Evolutionary conservation across 129 eudicot genomes (phyloP).

Genomic region (Flaveria bidentis): DNA sequence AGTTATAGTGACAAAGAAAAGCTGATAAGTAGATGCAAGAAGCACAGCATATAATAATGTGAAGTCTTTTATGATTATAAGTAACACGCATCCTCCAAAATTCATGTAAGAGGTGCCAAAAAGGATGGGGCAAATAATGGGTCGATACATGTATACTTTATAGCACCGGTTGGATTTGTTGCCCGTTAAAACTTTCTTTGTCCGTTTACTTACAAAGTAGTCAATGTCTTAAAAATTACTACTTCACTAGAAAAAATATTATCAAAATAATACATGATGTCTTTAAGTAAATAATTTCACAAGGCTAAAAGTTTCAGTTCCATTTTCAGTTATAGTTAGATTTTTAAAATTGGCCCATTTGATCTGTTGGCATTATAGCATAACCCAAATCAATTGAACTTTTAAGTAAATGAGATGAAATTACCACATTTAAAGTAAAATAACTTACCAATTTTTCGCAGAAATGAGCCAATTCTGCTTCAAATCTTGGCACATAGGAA

Average conservation of each 20-base stretch:
- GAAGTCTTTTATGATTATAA: constrained; percentile 10
- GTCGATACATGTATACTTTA: background rate
- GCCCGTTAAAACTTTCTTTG: background rate
- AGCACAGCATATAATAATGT: constrained; percentile 4
- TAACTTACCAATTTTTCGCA: constrained; percentile 88
- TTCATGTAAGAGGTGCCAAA: background rate
- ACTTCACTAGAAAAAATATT: background rate
- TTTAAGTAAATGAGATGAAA: background rate
- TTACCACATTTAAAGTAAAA: background rate
- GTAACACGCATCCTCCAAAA: background rate
- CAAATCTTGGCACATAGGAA: constrained; percentile 86
- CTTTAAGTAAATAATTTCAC: background rate
- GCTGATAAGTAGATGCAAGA: constrained; percentile 5
- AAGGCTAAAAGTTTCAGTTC: background rate
- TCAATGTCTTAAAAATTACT: background rate
- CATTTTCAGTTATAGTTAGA: background rate
- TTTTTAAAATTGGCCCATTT: background rate
- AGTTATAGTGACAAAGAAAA: background rate
- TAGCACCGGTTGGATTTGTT: background rate
- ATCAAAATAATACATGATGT: background rate
- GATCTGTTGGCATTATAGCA: background rate
- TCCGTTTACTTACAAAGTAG: background rate
- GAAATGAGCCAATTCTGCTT: constrained; percentile 94
- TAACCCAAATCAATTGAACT: background rate
- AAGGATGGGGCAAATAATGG: background rate